phyloP scores from a whole-genome alignment of 164 flowering plant species.

The Buxus sempervirens region DNA sequence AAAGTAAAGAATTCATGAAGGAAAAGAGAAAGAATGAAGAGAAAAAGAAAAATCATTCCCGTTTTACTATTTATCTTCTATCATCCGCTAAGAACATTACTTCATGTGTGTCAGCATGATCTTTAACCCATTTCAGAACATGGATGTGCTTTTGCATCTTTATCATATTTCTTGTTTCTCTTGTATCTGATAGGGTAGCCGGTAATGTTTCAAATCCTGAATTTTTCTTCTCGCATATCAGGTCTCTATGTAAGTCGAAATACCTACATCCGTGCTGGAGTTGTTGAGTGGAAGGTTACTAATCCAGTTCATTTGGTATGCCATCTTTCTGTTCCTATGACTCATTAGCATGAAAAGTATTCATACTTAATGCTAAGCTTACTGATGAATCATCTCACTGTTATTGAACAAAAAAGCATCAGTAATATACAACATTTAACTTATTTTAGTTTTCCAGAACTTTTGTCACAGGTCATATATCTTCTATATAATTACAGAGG shows the following conservation, averaged over 20 bases:
- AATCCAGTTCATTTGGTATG: conserved; percentile 94
- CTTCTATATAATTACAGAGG: not conserved
- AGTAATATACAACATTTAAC: not conserved
- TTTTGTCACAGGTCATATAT: not conserved
- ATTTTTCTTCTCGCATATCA: conserved; percentile 23
- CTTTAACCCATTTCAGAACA: not conserved
- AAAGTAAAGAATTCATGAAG: no score
- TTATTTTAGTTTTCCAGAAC: not conserved
- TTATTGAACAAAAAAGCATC: not conserved
- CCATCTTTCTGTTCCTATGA: conserved; percentile 5
- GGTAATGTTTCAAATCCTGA: conserved; percentile 1
- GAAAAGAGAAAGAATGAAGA: no score
- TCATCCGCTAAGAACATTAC: no score
- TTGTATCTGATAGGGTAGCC: not conserved
- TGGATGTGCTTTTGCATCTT: not conserved
- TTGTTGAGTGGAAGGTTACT: conserved; percentile 85
- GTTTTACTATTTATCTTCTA: no score
- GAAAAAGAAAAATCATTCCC: no score
- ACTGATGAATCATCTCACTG: not conserved
- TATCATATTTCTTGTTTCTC: not conserved
- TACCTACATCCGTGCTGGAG: conserved; percentile 88
- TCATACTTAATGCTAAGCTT: not conserved
- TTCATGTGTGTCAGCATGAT: no score
- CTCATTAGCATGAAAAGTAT: not conserved
- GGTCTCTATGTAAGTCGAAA: conserved; percentile 97